Percentiles rank a stretch among this genome's conserved stretches.
phyloP scores from a whole-genome alignment of 1,284 basidiomycete species.

The Rhodofomes roseus region DNA sequence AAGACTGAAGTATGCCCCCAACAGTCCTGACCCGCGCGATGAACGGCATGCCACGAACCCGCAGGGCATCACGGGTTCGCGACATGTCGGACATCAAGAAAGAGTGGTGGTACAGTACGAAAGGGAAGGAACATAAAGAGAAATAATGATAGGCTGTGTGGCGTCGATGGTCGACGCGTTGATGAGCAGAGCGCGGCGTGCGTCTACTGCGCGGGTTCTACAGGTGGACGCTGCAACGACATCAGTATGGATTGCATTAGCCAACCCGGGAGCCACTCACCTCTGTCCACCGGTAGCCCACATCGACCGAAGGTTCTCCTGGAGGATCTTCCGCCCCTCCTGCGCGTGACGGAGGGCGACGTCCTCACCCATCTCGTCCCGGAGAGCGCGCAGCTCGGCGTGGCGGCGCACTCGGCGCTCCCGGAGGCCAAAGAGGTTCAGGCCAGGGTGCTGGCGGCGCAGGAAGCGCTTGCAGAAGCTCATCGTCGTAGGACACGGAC shows the following conservation, averaged over 20 bases:
- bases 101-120: not conserved
- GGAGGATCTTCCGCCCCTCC: not conserved
- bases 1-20: not conserved
- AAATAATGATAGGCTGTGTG: too few species aligned
- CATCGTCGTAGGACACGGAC: not conserved
- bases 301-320: not conserved
- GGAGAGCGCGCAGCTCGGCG: not conserved
- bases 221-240: not conserved
- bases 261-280: not conserved
- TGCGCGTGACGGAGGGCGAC: not conserved
- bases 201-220: not conserved
- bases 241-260: not conserved
- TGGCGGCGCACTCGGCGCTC: not conserved
- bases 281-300: not conserved
- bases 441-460: not conserved
- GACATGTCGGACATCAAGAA: not conserved
- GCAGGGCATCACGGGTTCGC: not conserved
- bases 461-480: not conserved
- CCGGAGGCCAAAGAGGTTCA: not conserved
- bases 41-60: not conserved
- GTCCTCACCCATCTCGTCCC: not conserved
- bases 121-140: not conserved
- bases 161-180: not conserved
- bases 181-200: not conserved
- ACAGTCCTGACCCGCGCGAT: not conserved